Base-by-base conservation (phyloP, 495 filamentous ascomycete species). In the Penicillium argentinense region DNA sequence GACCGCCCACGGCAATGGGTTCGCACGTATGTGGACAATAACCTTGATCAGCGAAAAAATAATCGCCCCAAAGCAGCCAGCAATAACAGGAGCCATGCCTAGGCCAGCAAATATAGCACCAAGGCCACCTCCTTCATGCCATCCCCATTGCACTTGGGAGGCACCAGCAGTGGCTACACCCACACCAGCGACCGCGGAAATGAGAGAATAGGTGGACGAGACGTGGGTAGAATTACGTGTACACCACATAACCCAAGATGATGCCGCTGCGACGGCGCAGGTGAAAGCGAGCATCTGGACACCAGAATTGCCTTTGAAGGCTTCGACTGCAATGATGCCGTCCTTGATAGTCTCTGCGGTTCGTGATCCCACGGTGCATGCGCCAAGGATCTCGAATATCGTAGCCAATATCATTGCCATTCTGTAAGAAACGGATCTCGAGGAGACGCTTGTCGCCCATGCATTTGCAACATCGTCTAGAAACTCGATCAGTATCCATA, bases 381-480 rank as follows among this genome's bases (percentile, higher is more conserved):
- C 79, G 30, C 81, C 81, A 11, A 75, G 53, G 54, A 74, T 72
- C 51, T 89, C 87, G 68, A 86, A 82, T 41, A 86, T 64, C 29
- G 79, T 76, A 9, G 74, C 83, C 27, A 84, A 64, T n/a, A 80
- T 42, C 83, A 87, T 87, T 39, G 84, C 84, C 69, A 85, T 81
- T 32, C 74, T 42, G 52, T 83, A 76, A n/a, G 81, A 78, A 51
- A 88, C 60, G 36, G 84, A 87, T 18, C 83, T 71, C 4, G 84
- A 86, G 13, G 82, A 83, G 39, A 87, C 84, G 51, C 76, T 82
- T 43, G 84, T 87, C 3, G 84, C 84, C 74, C 79, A 88, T 16
- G 84, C 76, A 70, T 90, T 90, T 51, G 86, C 86, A 22, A 89
- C 86, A 85, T 89, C 86, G 67, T 88, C 68, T 75, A 28, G 12